Conservation (phyloP, 2,329 filamentous ascomycete species). For the Hymenoscyphus salicellus region DNA sequence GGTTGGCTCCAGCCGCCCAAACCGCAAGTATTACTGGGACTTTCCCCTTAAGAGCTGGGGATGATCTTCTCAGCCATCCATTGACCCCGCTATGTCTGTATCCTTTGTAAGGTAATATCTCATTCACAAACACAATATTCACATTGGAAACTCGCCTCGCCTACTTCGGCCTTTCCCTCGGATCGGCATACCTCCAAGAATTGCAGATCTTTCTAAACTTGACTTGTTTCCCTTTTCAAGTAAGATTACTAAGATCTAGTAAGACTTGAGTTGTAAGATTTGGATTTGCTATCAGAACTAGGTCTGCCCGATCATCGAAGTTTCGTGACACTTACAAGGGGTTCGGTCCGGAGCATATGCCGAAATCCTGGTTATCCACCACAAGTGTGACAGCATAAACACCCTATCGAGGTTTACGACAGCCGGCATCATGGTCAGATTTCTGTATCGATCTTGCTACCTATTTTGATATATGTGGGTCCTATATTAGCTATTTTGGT, state of each 20-base stretch:
- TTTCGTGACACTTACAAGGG: background rate
- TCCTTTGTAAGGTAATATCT: background rate
- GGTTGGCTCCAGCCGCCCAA: background rate
- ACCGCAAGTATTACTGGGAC: slow-evolving; percentile 5
- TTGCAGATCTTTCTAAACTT: background rate
- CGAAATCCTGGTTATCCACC: background rate
- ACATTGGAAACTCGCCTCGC: background rate
- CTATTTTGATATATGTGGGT: slow-evolving; percentile 5
- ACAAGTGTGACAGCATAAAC: background rate
- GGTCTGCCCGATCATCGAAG: background rate
- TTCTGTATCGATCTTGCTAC: slow-evolving; percentile 5
- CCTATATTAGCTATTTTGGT: slow-evolving; percentile 2
- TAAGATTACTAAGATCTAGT: background rate
- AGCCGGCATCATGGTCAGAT: background rate
- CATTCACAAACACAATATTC: background rate
- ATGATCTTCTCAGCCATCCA: background rate
- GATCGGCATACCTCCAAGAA: slow-evolving; percentile 8
- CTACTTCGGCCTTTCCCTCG: background rate
- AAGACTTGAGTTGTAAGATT: background rate
- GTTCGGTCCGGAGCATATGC: slow-evolving; percentile 2
- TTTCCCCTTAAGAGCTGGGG: background rate
- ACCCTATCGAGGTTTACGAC: no score
- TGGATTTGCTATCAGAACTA: background rate
- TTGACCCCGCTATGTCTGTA: background rate
- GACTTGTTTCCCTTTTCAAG: background rate